These are phyloP conservation scores for Ogataea parapolymorpha DNA, from an alignment of 805 yeast genomes.

Conservation along the genomic window DNA sequence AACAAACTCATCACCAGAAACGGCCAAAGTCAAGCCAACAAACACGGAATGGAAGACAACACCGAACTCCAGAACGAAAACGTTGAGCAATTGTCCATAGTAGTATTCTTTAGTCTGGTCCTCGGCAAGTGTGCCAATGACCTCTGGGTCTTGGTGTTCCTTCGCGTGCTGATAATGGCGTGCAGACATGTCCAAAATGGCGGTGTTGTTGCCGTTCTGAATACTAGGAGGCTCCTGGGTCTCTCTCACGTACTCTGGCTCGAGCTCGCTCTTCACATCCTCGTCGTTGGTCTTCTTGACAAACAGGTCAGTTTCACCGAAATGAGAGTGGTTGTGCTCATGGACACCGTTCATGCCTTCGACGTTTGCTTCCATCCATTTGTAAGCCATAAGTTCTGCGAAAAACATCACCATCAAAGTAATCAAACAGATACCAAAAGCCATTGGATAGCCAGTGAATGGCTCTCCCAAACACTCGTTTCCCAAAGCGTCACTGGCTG, in stretches of 20 bases:
- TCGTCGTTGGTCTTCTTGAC: slow-evolving; percentile 12
- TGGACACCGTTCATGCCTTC: slow-evolving; percentile 13
- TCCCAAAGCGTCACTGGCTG: slow-evolving; percentile 58
- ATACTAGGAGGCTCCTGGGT: not conserved
- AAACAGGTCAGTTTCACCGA: slow-evolving; percentile 40
- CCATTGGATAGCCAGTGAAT: slow-evolving; percentile 50
- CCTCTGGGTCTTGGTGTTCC: slow-evolving; percentile 44
- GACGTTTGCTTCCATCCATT: slow-evolving; percentile 37
- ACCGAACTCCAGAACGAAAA: slow-evolving; percentile 72
- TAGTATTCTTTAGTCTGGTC: slow-evolving; percentile 33
- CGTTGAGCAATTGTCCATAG: slow-evolving; percentile 52
- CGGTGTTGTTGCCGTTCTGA: not conserved
- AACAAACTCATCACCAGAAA: slow-evolving; percentile 72
- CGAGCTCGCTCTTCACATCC: slow-evolving; percentile 5
- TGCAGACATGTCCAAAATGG: slow-evolving; percentile 19
- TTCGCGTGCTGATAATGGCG: slow-evolving; percentile 40
- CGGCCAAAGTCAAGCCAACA: slow-evolving; percentile 74
- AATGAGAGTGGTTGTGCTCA: slow-evolving; percentile 51
- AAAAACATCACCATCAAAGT: slow-evolving; percentile 51
- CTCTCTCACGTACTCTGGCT: slow-evolving; percentile 1
- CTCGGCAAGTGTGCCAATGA: slow-evolving; percentile 37
- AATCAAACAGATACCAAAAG: slow-evolving; percentile 51
- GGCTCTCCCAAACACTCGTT: slow-evolving; percentile 62
- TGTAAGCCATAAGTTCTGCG: slow-evolving; percentile 48
- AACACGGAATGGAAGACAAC: slow-evolving; percentile 80